phyloP scores from a whole-genome alignment of 163 green algal genomes.

The Chlorella variabilis region DNA sequence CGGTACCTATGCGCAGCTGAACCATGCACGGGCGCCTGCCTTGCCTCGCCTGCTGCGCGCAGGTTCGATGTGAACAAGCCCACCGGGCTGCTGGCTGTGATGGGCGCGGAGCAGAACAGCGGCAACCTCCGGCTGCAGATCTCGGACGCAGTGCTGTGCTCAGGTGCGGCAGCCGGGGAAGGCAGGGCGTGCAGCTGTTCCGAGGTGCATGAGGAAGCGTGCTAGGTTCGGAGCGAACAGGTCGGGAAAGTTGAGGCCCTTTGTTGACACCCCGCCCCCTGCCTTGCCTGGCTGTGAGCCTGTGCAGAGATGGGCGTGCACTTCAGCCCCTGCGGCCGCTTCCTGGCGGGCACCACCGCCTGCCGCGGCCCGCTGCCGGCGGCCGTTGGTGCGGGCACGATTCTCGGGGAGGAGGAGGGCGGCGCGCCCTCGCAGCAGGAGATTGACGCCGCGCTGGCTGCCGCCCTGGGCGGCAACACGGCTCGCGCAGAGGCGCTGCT shows the following conservation, averaged over 20 bases:
- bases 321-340: constrained; percentile 86
- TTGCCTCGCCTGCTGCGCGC: not conserved
- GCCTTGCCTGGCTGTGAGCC: not conserved
- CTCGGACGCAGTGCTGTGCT: constrained; percentile 84
- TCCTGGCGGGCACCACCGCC: constrained; percentile 64
- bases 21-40: too few relatives aligned
- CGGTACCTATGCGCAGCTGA: too few relatives aligned
- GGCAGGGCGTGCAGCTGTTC: too few relatives aligned
- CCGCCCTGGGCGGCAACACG: not conserved
- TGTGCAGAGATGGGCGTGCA: constrained; percentile 90
- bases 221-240: too few relatives aligned
- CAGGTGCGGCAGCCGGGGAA: constrained; percentile 6
- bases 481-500: constrained; percentile 6
- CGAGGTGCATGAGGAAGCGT: too few relatives aligned
- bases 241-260: too few relatives aligned
- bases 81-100: constrained; percentile 26
- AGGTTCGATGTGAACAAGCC: constrained; percentile 43
- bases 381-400: not conserved
- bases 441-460: constrained; percentile 21
- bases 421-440: constrained; percentile 13
- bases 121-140: constrained; percentile 66
- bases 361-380: constrained; percentile 24
- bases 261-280: too few relatives aligned
- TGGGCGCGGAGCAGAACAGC: constrained; percentile 10
- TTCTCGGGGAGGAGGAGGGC: not conserved